A percentile compares a stretch with the other conserved stretches of the same genome.
These are phyloP conservation scores for Coniella vitis DNA, from an alignment of 2,329 filamentous ascomycete species.

Conservation along the genomic window DNA sequence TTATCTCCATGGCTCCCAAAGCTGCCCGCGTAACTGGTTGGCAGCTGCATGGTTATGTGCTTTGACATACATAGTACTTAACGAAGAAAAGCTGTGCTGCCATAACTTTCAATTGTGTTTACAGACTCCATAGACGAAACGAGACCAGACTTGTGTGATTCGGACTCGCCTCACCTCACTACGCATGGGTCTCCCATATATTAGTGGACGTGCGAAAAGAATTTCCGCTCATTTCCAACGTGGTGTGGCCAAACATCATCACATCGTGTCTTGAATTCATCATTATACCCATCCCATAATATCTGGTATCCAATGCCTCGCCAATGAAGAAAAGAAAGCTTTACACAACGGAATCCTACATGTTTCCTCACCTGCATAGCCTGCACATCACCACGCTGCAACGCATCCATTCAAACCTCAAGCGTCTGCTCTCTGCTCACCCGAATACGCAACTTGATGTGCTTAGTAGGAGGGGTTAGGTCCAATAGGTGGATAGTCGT, in stretches of 20 bases:
- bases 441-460: background rate
- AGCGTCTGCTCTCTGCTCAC: background rate
- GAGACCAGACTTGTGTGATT: too few relatives aligned
- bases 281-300: background rate
- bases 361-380: background rate
- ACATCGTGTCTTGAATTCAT: constrained; percentile 8
- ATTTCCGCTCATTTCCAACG: background rate
- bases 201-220: too few relatives aligned
- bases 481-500: constrained; percentile 41
- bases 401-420: too few relatives aligned
- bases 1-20: background rate
- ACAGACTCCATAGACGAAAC: too few relatives aligned
- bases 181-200: too few relatives aligned
- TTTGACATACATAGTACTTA: too few relatives aligned
- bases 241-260: constrained; percentile 8
- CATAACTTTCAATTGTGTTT: too few relatives aligned
- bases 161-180: too few relatives aligned
- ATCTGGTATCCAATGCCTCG: background rate
- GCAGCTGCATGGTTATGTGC: too few relatives aligned
- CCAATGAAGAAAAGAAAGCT: background rate
- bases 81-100: too few relatives aligned
- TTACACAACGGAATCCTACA: background rate
- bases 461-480: constrained; percentile 44
- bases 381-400: background rate
- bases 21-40: background rate